Evolutionary conservation across 2,329 filamentous ascomycete genomes (phyloP), one percentile per base, ranked within the genome.

Genomic region (Leptographium flavum): DNA sequence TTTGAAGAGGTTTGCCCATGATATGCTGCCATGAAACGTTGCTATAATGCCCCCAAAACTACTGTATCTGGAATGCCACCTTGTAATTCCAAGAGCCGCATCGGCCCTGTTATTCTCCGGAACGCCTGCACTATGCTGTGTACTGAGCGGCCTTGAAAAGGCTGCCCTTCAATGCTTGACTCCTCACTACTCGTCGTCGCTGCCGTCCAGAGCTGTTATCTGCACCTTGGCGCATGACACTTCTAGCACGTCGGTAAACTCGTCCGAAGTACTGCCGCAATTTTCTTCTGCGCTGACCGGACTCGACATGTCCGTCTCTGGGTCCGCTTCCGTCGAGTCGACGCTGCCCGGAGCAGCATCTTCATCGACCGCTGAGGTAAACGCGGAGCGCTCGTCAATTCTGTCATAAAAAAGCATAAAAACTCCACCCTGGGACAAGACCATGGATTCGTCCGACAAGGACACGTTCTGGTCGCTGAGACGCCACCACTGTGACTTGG

Each of bases 381-480:
- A 58, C 19, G 81, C 58, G 25, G 67, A 65, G 32, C 59, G 64
- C 1, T 69, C 61, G 47, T 82, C 77, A 22, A 83, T 66, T 39
- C 75, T 76, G 58, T 98, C 90, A 60, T 96, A 98, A 60, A 96
- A 96, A 1, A 96, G 72, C 90, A 98, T 96, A 58, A 96, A 96
- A 0, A 88, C 90, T 2, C 86, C 87, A 0, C 79, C 79, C 53
- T 94, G 81, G 2, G 70, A 71, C 42, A 92, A 65, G 0, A 94
- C 84, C 25, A 74, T 72, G 11, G 80, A 71, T 58, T 94, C 85
- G 19, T 74, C 74, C 22, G 88, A 82, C 51, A 75, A 70, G 49
- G 70, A 76, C 8, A 96, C 88, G 50, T 83, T 80, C 49, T 94
- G 85, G 55, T 96, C 90, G 59, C 90, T 96, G 25, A 96, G 70